Conservation (phyloP, 176 grass and related monocot species). For the Bolboschoenus planiculmis region DNA sequence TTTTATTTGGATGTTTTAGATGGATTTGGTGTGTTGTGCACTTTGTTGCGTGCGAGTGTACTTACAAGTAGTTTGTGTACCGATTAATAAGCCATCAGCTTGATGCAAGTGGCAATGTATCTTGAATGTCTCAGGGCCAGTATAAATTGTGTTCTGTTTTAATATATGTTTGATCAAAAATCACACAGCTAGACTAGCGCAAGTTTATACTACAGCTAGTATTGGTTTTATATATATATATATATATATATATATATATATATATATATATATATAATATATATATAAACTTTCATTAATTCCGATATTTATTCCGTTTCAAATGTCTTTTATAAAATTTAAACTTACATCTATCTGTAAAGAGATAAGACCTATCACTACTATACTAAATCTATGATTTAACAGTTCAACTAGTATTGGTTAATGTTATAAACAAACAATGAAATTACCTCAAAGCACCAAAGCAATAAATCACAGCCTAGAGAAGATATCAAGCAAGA, state of each 20-base stretch:
- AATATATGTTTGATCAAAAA: too few relatives aligned
- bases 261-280: too few relatives aligned
- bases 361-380: too few relatives aligned
- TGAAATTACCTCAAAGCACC: not conserved
- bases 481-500: not conserved
- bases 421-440: not conserved
- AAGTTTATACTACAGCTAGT: too few relatives aligned
- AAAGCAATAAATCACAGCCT: not conserved
- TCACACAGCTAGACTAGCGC: too few relatives aligned
- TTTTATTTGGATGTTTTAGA: not conserved
- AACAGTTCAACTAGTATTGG: not conserved
- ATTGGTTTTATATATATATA: too few relatives aligned
- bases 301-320: too few relatives aligned
- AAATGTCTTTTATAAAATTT: too few relatives aligned
- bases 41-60: not conserved
- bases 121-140: not conserved
- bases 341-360: too few relatives aligned
- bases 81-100: constrained; percentile 3
- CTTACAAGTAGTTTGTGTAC: not conserved
- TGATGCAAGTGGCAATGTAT: not conserved
- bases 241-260: too few relatives aligned
- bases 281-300: too few relatives aligned
- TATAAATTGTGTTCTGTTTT: not conserved
- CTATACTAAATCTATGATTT: too few relatives aligned
- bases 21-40: not conserved